These are phyloP conservation scores for Thelephora ganbajun DNA, from an alignment of 768 basidiomycete species.

Conservation along the genomic window DNA sequence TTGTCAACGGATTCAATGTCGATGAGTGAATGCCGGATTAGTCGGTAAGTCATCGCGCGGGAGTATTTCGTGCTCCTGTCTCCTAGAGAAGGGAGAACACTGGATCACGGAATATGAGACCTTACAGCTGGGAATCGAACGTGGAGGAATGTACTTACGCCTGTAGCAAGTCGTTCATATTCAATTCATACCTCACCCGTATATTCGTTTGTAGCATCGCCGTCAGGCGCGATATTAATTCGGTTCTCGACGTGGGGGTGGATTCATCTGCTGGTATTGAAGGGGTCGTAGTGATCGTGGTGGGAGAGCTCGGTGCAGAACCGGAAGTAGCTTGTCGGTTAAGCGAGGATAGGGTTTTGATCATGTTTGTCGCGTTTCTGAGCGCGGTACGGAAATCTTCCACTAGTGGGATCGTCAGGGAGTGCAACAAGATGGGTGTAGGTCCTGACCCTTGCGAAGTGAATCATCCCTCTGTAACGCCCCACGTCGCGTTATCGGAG, in stretches of 20 bases:
- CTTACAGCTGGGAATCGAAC: too few relatives aligned
- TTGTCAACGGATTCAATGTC: conserved; percentile 57
- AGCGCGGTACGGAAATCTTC: conserved; percentile 69
- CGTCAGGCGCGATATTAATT: conserved; percentile 51
- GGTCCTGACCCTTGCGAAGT: too few relatives aligned
- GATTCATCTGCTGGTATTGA: conserved; percentile 20
- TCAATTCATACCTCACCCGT: conserved; percentile 65
- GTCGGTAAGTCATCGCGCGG: conserved; percentile 71
- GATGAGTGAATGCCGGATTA: conserved; percentile 66
- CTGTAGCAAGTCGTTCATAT: conserved; percentile 53
- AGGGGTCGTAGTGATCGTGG: conserved; percentile 24
- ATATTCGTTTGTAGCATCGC: conserved; percentile 53
- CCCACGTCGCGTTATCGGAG: background rate
- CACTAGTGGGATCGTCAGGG: conserved; percentile 7
- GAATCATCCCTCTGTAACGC: too few relatives aligned
- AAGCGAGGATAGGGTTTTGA: conserved; percentile 41
- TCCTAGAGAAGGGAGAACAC: conserved; percentile 66
- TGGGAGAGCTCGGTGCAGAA: conserved; percentile 15
- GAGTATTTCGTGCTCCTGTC: conserved; percentile 61
- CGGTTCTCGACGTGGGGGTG: conserved; percentile 41
- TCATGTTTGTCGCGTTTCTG: conserved; percentile 43
- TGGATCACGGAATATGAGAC: conserved; percentile 20
- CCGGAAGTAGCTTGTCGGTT: conserved; percentile 20
- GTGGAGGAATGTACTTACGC: conserved; percentile 37
- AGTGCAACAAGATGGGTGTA: too few relatives aligned